Conservation (phyloP, 495 filamentous ascomycete species). For the Aspergillus asperescens region DNA sequence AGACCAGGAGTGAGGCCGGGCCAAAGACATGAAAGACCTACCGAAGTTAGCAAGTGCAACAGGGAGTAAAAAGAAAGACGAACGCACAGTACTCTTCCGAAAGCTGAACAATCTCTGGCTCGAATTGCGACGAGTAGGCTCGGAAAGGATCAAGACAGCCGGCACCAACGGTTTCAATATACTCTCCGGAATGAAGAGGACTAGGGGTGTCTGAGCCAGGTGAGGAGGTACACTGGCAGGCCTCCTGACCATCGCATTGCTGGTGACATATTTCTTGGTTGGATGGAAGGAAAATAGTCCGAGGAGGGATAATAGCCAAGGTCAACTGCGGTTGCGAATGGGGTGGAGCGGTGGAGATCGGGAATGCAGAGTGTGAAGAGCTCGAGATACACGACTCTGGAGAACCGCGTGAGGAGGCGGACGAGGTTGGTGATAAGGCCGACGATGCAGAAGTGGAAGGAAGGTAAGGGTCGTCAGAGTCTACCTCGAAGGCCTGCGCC, state of each 20-base stretch:
- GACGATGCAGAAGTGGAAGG: conserved; percentile 5
- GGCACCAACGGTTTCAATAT: conserved; percentile 25
- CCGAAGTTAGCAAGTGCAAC: conserved; percentile 1
- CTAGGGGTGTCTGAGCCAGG: background rate
- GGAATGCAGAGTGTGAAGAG: background rate
- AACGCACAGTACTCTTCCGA: conserved; percentile 17
- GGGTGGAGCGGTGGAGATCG: background rate
- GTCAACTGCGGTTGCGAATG: background rate
- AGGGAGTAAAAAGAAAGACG: background rate
- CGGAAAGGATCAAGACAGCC: conserved; percentile 30
- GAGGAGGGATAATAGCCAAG: background rate
- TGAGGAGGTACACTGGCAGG: background rate
- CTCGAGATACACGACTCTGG: conserved; percentile 7
- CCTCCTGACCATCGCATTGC: background rate
- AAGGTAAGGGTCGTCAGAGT: background rate
- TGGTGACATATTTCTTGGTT: background rate
- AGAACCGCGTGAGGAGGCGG: conserved; percentile 7
- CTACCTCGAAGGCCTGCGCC: background rate
- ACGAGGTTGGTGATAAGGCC: conserved; percentile 7
- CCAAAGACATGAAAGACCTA: conserved; percentile 32
- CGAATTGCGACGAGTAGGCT: conserved; percentile 23
- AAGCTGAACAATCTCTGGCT: conserved; percentile 14
- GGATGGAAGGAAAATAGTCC: background rate
- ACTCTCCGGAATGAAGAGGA: conserved; percentile 3
- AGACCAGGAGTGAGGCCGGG: conserved; percentile 30